A percentile compares a stretch with the other conserved stretches of the same genome.
phyloP scores from a whole-genome alignment of 1,139 yeast genomes.

The Debaryomycetaceae sp. region DNA sequence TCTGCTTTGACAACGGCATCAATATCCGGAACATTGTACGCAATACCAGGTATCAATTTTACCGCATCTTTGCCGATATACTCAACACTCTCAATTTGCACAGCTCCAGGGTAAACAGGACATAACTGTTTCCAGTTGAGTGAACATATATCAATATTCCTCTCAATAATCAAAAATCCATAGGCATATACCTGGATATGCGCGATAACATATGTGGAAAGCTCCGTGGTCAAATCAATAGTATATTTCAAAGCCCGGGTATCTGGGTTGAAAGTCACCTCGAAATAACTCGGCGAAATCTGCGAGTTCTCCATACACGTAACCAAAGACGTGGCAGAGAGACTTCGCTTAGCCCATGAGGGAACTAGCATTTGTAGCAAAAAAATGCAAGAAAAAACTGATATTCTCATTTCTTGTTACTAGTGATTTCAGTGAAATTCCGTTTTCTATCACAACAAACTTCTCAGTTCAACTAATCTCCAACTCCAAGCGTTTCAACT shows the following conservation, averaged over 20 bases:
- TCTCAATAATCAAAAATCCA: slow-evolving; percentile 62
- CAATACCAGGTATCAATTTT: slow-evolving; percentile 62
- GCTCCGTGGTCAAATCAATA: slow-evolving; percentile 59
- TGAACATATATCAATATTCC: slow-evolving; percentile 52
- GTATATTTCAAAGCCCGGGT: slow-evolving; percentile 57
- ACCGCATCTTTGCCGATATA: slow-evolving; percentile 48
- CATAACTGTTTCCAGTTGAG: slow-evolving; percentile 78
- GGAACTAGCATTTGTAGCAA: not conserved
- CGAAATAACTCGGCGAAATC: slow-evolving; percentile 61
- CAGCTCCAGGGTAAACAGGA: slow-evolving; percentile 68
- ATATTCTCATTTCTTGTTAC: not conserved
- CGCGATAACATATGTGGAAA: slow-evolving; percentile 56
- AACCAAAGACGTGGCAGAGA: slow-evolving; percentile 65
- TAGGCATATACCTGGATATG: slow-evolving; percentile 68
- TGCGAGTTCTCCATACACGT: slow-evolving; percentile 70
- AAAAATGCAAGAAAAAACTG: not conserved
- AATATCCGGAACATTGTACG: slow-evolving; percentile 72
- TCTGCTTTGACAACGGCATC: slow-evolving; percentile 66
- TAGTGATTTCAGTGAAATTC: too few relatives aligned
- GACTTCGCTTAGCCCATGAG: slow-evolving; percentile 31
- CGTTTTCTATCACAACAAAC: too few relatives aligned
- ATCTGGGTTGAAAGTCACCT: slow-evolving; percentile 68
- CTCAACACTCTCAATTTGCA: slow-evolving; percentile 65
- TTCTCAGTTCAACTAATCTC: too few relatives aligned
- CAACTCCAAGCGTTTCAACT: too few relatives aligned